Evolutionary conservation across 768 basidiomycete species (phyloP), one percentile per base, ranked within the genome.

Genomic region (Suillus weaverae): DNA sequence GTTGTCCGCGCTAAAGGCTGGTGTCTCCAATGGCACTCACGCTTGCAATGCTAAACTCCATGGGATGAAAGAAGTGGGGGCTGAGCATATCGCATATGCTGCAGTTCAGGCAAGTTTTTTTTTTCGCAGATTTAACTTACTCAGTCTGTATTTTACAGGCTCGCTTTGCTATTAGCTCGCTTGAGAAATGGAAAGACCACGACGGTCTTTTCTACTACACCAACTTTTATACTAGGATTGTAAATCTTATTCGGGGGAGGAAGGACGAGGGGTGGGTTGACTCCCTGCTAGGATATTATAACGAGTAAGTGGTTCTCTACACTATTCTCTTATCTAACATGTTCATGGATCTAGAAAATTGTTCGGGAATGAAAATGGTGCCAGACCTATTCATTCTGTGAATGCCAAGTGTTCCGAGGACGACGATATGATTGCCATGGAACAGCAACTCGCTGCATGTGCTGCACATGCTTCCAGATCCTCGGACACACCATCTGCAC

Each of bases 21-120:
- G 64, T 0, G 11, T 39, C 10, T 53, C 46, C 1, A 54, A 20
- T 20, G 35, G 36, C 4, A 65, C 61, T 1, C 26, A 10, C 1
- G 9, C 62, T 51, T 35, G 38, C 32, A 64, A 62, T 22, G 60
- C 61, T 0, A 64, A 62, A n/a, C 32, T 64, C 9, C 60, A 62
- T 14, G 35, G 48, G 26, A 64, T 64, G 60, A 5, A 3, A 9
- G 36, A 43, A 39, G 48, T 64, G 22, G 38, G 11, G 6, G 64
- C 64, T 7, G 55, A 64, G 33, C 62, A 63, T 13, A 57, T 63
- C 20, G 36, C 62, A 20, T 63, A 63, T 36, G 41, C 22, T 4
- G 35, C 20, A 2, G 44, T 62, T 48, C 61, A 62, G 14, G 38
- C 44, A 60, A 22, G 8, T n/a, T 32, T 4, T 48, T 43, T 9